These are phyloP conservation scores for Polychaeton citri DNA, from an alignment of 2,329 filamentous ascomycete genomes.

Conservation along the genomic window DNA sequence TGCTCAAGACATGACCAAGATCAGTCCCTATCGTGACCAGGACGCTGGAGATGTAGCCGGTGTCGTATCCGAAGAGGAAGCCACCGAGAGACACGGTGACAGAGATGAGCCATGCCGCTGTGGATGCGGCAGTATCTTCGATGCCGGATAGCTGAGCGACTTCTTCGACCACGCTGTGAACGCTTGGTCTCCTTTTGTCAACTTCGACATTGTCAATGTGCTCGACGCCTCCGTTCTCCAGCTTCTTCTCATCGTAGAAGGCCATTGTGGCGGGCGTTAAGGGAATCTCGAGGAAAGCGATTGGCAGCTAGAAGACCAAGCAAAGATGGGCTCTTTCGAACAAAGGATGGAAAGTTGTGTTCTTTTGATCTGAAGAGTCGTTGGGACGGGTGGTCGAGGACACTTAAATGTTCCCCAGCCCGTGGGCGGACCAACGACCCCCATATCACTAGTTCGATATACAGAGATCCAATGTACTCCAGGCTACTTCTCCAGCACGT, in stretches of 20 bases:
- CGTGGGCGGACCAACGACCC: no score
- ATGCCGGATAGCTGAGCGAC: slow-evolving; percentile 20
- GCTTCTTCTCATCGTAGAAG: not conserved
- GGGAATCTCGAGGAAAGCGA: no score
- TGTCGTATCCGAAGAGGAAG: slow-evolving; percentile 30
- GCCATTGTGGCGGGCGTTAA: no score
- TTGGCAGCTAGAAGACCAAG: no score
- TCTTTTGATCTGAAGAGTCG: no score
- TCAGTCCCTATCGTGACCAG: slow-evolving; percentile 27
- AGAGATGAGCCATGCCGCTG: slow-evolving; percentile 26
- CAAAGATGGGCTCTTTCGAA: no score
- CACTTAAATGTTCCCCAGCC: no score
- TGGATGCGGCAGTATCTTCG: slow-evolving; percentile 26
- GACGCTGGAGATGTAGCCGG: slow-evolving; percentile 32
- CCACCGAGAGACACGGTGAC: slow-evolving; percentile 24
- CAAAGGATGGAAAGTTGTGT: no score
- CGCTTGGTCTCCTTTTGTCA: slow-evolving; percentile 1
- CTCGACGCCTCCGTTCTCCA: not conserved
- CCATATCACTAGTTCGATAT: no score
- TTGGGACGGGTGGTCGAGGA: no score
- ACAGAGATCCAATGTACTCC: no score
- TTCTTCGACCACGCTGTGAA: slow-evolving; percentile 5
- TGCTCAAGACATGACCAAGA: slow-evolving; percentile 26
- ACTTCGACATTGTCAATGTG: not conserved
- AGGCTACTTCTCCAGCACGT: no score